Evolutionary conservation across 2,329 filamentous ascomycete species (phyloP), one percentile per base, ranked within the genome.

Genomic region (Aspergillus proliferans): DNA sequence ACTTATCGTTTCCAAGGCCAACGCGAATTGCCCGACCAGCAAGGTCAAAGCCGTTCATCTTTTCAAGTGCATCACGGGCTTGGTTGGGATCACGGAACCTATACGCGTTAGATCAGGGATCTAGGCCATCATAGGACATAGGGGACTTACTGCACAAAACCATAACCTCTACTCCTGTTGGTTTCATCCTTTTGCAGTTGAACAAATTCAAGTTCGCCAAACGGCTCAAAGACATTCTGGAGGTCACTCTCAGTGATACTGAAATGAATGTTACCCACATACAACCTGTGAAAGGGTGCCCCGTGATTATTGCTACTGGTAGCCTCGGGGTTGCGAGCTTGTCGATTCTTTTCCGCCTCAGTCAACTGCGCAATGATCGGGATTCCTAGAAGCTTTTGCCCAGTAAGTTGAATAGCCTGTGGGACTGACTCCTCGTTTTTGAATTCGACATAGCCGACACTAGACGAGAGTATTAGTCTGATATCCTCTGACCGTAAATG

Each of bases 1-100:
- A 97, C 83, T 97, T 97, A 87, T 98, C 93, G 77, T 96, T 98
- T 74, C 93, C 93, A 76, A 98, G 88, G 72, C 93, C 93, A 71
- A 98, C 94, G 68, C 93, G 90, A 70, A 98, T 97, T 56, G 91
- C 90, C 69, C 93, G 91, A 72, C 91, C 91, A 64, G 93, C 93
- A 61, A 98, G 84, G 74, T 97, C 93, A 75, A 97, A 98, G 57
- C 92, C 91, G 73, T 98, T 98, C 92, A 98, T 96, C 75, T 96
- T 95, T 71, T 96, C 90, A 56, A 98, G 78, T 53, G 93, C 94
- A 70, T 95, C 88, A 67, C 92, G 88, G 66, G 93, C 93, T 71
- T 96, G 85, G 56, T 83, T 83, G 51, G 92, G 90, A 66, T 97
- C 88, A 64, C 86, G 85, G 72, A 94, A 96, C 67, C 90, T 95